Conservation (phyloP, 2,329 filamentous ascomycete genomes). For the Aspergillus luchuensis region DNA sequence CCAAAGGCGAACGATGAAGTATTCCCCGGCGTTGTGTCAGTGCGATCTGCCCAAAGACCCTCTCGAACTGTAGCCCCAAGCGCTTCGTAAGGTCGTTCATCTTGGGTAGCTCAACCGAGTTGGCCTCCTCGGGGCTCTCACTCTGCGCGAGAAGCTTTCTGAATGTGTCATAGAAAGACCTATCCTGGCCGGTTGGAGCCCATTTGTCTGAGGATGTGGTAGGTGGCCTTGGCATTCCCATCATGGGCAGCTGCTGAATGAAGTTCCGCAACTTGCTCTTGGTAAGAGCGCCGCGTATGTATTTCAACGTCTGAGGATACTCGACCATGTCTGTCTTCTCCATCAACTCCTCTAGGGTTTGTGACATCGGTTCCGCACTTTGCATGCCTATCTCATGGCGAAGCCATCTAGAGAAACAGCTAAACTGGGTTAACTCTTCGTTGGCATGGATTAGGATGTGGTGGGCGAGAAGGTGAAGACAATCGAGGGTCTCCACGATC, state of each 20-base stretch:
- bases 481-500: slow-evolving; percentile 69
- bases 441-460: slow-evolving; percentile 70
- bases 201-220: slow-evolving; percentile 50
- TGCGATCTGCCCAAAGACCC: slow-evolving; percentile 68
- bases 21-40: slow-evolving; percentile 70
- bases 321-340: slow-evolving; percentile 79
- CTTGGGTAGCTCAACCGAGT: slow-evolving; percentile 58
- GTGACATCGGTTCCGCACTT: slow-evolving; percentile 61
- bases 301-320: slow-evolving; percentile 69
- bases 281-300: slow-evolving; percentile 71
- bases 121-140: slow-evolving; percentile 50
- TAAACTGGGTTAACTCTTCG: slow-evolving; percentile 76
- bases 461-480: slow-evolving; percentile 73
- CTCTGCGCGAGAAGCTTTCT: slow-evolving; percentile 56
- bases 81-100: slow-evolving; percentile 66
- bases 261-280: slow-evolving; percentile 67
- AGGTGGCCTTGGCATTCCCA: slow-evolving; percentile 30
- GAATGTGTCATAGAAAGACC: slow-evolving; percentile 50
- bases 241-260: slow-evolving; percentile 45
- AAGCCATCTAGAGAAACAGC: slow-evolving; percentile 80
- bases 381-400: slow-evolving; percentile 79
- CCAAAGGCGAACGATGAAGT: slow-evolving; percentile 61
- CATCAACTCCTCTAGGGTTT: slow-evolving; percentile 67
- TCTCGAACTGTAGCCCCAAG: slow-evolving; percentile 59
- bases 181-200: slow-evolving; percentile 37